Evolutionary conservation across 768 basidiomycete genomes (phyloP), one percentile per base, ranked within the genome.

Genomic region (Rhizopogon rudus): DNA sequence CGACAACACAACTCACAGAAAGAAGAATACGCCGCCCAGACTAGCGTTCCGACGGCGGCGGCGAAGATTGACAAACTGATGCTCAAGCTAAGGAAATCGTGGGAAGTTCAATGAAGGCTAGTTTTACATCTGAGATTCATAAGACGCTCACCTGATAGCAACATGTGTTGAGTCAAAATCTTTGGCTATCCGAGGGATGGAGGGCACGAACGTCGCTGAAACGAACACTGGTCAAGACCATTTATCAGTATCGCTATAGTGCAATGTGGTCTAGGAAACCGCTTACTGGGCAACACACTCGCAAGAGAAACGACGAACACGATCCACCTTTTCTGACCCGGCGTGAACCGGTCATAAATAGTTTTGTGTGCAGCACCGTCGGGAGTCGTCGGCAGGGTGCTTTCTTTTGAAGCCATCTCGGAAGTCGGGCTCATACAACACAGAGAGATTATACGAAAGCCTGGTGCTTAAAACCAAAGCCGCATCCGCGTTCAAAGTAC

Each of bases 141-240:
- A 29, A 4, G 7, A 31, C 12, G 22, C 55, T 0, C 43, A 81
- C 81, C 81, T 86, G 46, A 89, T 74, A 17, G 85, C 67, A 9
- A 76, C 54, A 0, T 75, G 76, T 0, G 83, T 81, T 0, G 84
- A 75, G 16, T 77, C 51, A 4, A 90, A 63, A 55, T 90, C 87
- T 22, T 67, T 66, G 2, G 87, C 81, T 56, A 91, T 81, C 46
- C 84, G 76, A 0, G 86, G 85, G 51, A 90, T 85, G 0, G 81
- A 80, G 0, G 87, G 87, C 0, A 87, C 75, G 63, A 90, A 87
- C 0, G 82, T 79, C 0, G 81, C 83, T 7, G 80, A 75, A 0
- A 85, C 81, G n/a, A 42, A 16, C 29, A 40, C 37, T n/a, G 31
- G 10, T 33, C 31, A 10, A 33, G 5, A 44, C 25, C 3, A 8